Evolutionary conservation across 495 filamentous ascomycete genomes (phyloP).

Genomic region (Mycothermus thermophilus): DNA sequence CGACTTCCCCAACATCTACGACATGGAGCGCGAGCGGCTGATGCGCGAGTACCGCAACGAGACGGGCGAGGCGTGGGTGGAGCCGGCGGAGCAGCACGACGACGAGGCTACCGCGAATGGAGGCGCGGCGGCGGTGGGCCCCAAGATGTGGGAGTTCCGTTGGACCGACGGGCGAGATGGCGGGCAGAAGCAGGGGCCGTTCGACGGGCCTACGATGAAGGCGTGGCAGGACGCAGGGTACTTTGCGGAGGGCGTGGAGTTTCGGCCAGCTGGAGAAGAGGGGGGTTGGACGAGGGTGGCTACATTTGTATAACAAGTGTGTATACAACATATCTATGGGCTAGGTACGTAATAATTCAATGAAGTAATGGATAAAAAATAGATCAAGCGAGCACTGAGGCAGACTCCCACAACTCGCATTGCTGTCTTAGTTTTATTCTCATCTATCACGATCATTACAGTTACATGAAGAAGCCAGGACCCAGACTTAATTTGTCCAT

Average conservation of each 20-base stretch:
- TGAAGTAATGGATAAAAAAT: no score
- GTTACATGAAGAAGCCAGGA: no score
- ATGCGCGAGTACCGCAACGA: constrained; percentile 74
- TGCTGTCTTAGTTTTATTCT: no score
- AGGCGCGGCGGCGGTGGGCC: constrained; percentile 8
- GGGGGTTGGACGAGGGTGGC: constrained; percentile 47
- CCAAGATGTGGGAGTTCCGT: constrained; percentile 78
- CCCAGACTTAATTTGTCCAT: no score
- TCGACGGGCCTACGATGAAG: constrained; percentile 68
- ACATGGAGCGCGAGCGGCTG: constrained; percentile 70
- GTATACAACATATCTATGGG: neutral
- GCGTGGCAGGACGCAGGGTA: constrained; percentile 85
- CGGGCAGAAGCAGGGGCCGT: constrained; percentile 69
- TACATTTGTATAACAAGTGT: constrained; percentile 41
- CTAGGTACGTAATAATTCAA: no score
- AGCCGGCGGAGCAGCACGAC: constrained; percentile 22
- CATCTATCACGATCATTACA: constrained; percentile 4
- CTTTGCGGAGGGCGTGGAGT: constrained; percentile 89
- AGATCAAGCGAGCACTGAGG: no score
- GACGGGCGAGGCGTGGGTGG: constrained; percentile 83
- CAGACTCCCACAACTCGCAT: no score
- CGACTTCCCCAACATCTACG: constrained; percentile 78
- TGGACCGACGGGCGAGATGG: constrained; percentile 86
- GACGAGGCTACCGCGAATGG: constrained; percentile 8
- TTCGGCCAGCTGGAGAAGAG: constrained; percentile 47